These are phyloP conservation scores for Leucosporidium yakuticum DNA, from an alignment of 768 basidiomycete species.

Conservation along the genomic window DNA sequence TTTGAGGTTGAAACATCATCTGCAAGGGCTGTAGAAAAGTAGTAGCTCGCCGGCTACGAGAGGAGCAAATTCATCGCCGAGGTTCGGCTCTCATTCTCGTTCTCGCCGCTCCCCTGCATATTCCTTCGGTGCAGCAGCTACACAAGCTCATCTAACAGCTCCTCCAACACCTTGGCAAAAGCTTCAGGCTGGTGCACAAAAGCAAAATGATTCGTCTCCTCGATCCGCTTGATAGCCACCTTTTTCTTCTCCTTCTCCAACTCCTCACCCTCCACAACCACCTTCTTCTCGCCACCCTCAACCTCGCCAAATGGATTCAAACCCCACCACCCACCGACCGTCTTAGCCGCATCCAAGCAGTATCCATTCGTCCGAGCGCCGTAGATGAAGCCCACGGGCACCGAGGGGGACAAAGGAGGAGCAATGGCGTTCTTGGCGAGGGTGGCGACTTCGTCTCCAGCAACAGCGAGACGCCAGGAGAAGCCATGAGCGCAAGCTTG, in stretches of 20 bases:
- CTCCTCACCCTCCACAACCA: too few species aligned
- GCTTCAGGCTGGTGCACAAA: conserved; percentile 23
- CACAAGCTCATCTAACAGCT: conserved; percentile 4
- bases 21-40: too few species aligned
- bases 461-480: conserved; percentile 16
- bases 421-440: background rate
- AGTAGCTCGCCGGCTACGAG: too few species aligned
- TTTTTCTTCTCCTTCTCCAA: background rate
- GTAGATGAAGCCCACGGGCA: conserved; percentile 13
- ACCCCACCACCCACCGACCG: conserved; percentile 10
- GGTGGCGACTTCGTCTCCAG: background rate
- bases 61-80: too few species aligned
- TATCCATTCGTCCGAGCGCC: conserved; percentile 25
- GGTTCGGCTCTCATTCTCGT: too few species aligned
- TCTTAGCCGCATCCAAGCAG: conserved; percentile 20
- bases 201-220: conserved; percentile 26
- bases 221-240: conserved; percentile 4
- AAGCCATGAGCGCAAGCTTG: conserved; percentile 21
- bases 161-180: conserved; percentile 4
- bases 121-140: too few species aligned
- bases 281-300: too few species aligned
- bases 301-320: too few species aligned
- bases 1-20: too few species aligned
- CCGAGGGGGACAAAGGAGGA: background rate
- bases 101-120: too few species aligned